Base-by-base conservation (phyloP, 805 yeast species). In the Wickerhamomyces chaumierensis region DNA sequence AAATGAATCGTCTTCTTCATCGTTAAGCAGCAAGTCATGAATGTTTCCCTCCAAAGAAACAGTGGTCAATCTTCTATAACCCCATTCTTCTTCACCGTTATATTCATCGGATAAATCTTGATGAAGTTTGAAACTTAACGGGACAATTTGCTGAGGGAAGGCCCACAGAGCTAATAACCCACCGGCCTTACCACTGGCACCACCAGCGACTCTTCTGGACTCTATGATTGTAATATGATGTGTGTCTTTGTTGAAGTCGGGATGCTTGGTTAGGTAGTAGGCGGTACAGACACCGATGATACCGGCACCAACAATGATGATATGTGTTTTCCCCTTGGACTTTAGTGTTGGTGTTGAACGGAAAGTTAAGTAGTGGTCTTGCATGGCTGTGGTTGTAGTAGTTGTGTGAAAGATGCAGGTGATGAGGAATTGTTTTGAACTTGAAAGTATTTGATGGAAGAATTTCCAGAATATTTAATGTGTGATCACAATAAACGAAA, bases 181-280 rank as follows among this genome's bases (percentile, higher is more conserved):
- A 34, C 97, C 98, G 6, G 98, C 97, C 52, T 90, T 92, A 39
- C 98, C 98, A 33, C 86, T 75, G 16, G 98, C 97, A 36, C 96
- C 97, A 38, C 96, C 94, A 0, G 97, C 98, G 5, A 94, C 94
- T 51, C 95, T 68, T 45, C 84, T 85, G 38, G 90, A 78, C 58
- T 90, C 98, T 13, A 92, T 56, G 16, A 90, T 72, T 6, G 95
- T 83, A 46, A 90, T 83, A 51, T 84, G 87, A 54, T 84, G 78
- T 41, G 74, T 78, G 25, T 66, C 63, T 0, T 83, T 75, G 49
- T 81, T 80, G 57, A 78, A 90, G 39, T 71, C 69, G 2, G 94
- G 90, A 57, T 90, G 97, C 41, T 72, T 71, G 2, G 92, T 82
- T 31, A 92, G 58, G 52, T 79, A 90, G 60, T 83, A 92, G 1